Conservation (phyloP, 306 rosid species). For the Comarum palustre region DNA sequence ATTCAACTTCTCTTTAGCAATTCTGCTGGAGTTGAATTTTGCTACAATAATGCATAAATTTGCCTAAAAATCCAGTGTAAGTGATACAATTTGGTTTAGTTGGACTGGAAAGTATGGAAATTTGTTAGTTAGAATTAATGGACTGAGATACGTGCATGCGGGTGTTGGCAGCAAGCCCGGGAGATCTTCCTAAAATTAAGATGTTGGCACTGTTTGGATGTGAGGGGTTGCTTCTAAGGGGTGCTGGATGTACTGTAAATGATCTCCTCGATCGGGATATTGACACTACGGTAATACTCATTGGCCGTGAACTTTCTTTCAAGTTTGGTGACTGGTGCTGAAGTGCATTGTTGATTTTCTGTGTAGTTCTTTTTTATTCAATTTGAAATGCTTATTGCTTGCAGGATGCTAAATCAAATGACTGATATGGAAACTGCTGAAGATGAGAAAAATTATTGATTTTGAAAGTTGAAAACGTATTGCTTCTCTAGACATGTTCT, state of each 20-base stretch:
- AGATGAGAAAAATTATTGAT: neutral
- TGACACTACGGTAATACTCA: constrained; percentile 55
- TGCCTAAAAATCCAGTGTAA: neutral
- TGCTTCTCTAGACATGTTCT: neutral
- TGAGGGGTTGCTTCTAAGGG: constrained; percentile 84
- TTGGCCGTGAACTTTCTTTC: neutral
- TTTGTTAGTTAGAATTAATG: neutral
- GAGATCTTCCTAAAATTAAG: constrained; percentile 76
- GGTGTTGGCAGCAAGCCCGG: constrained; percentile 65
- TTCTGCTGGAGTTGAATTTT: no score
- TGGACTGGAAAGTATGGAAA: neutral
- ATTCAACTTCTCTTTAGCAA: no score
- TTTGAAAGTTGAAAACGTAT: neutral
- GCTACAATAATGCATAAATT: no score
- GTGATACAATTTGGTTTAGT: neutral
- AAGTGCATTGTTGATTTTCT: neutral
- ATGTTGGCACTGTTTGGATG: constrained; percentile 68
- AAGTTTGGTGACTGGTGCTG: neutral
- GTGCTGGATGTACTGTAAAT: constrained; percentile 82
- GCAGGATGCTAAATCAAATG: neutral
- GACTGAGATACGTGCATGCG: constrained; percentile 6
- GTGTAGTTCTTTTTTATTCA: neutral
- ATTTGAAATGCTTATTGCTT: neutral
- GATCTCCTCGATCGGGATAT: constrained; percentile 85
- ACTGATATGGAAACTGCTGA: neutral